Conservation (phyloP, 306 rosid species). For the Clitoria ternatea region DNA sequence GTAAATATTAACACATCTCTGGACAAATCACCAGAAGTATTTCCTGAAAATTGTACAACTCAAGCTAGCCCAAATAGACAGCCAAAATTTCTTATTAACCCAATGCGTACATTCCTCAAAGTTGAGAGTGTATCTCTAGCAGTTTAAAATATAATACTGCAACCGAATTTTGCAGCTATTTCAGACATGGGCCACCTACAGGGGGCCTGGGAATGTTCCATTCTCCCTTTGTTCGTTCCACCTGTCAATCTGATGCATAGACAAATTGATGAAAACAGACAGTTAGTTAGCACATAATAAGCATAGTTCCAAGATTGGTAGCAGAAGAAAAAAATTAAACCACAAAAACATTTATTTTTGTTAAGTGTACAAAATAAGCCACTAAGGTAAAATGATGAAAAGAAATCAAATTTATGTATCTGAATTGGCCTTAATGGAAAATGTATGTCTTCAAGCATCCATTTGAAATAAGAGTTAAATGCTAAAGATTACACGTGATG, state of each 20-base stretch:
- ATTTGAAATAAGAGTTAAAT: not conserved
- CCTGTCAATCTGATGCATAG: slow-evolving; percentile 63
- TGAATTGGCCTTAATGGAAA: slow-evolving; percentile 6
- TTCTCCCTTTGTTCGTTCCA: slow-evolving; percentile 99
- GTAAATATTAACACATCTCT: slow-evolving; percentile 6
- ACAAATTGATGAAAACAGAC: not conserved
- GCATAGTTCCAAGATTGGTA: not conserved
- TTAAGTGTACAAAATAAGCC: not conserved
- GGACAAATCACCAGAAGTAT: slow-evolving; percentile 26
- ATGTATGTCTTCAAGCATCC: not conserved
- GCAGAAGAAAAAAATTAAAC: not conserved
- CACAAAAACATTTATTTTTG: not conserved
- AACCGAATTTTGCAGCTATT: slow-evolving; percentile 24
- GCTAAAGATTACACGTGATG: not conserved
- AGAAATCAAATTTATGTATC: not conserved
- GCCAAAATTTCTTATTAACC: slow-evolving; percentile 78
- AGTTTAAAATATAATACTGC: slow-evolving; percentile 27
- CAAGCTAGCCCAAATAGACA: slow-evolving; percentile 25
- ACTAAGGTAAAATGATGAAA: not conserved
- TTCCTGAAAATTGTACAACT: slow-evolving; percentile 29
- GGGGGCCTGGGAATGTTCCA: slow-evolving; percentile 96
- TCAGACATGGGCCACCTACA: slow-evolving; percentile 44
- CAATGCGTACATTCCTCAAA: slow-evolving; percentile 35
- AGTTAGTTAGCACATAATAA: not conserved
- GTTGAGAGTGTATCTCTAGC: slow-evolving; percentile 40